These are phyloP conservation scores for Glycine soja DNA, from an alignment of 306 rosid genomes.

Conservation along the genomic window DNA sequence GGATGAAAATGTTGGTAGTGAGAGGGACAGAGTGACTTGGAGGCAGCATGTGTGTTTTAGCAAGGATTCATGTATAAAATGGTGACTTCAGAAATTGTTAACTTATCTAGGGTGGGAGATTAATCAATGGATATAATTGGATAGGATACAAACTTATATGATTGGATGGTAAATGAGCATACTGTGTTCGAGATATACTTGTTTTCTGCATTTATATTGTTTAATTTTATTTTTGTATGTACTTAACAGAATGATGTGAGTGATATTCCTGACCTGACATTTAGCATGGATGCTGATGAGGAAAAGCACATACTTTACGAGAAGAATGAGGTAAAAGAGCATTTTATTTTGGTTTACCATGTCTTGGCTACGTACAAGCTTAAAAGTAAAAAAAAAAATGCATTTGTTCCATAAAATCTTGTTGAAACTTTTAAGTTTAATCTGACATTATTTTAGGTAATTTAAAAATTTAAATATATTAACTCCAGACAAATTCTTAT, in stretches of 20 bases:
- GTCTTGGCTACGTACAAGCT: background rate
- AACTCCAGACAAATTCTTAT: constrained; percentile 21
- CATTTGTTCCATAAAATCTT: constrained; percentile 30
- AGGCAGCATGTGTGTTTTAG: no score
- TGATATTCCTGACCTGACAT: constrained; percentile 92
- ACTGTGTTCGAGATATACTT: constrained; percentile 27
- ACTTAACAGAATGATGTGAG: constrained; percentile 81
- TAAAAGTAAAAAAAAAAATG: background rate
- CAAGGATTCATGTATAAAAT: background rate
- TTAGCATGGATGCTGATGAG: constrained; percentile 99
- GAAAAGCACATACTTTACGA: constrained; percentile 96
- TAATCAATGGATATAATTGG: background rate
- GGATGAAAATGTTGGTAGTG: no score
- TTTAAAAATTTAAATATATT: constrained; percentile 5
- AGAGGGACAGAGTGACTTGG: background rate
- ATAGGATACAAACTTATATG: background rate
- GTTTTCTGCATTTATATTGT: constrained; percentile 3
- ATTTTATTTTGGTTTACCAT: constrained; percentile 28
- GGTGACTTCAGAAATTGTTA: background rate
- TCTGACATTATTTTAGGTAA: background rate
- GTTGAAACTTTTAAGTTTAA: no score
- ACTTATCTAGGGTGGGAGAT: background rate
- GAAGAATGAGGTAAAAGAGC: constrained; percentile 76
- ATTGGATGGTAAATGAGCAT: background rate
- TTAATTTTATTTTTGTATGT: constrained; percentile 17